Base-by-base conservation (phyloP, 352 stramenopile genomes). In the Peronospora belbahrii region DNA sequence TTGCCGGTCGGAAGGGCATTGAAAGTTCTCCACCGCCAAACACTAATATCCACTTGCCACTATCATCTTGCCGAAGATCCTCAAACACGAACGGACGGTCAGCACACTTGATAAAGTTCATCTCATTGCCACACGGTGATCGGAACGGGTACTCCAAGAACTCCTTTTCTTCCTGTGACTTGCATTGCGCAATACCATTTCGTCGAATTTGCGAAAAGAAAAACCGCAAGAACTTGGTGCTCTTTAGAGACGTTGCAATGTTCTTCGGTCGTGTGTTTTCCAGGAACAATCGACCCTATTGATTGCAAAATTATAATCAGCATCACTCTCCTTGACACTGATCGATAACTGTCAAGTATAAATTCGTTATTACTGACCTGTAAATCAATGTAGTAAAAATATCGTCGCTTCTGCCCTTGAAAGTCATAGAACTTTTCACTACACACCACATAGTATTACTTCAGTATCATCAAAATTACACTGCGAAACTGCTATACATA, bases 41-140 rank as follows among this genome's bases (percentile, higher is more conserved):
- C 27, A 71, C 44, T 30, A 85, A 71, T 30, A 54, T 55, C 70
- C 68, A 81, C 18, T 61, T 27, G 20, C 22, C 42, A 7, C 28
- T 47, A 5, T 60, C 56, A 23, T 55, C 45, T 1, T 38, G 57
- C 0, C 55, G 56, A 17, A 92, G 48, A 15, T 87, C 74, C 14
- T 86, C 69, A 42, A 89, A 81, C 42, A 91, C 80, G 24, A 89
- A 66, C 17, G 80, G 77, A 0, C 70, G 75, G 51, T 91, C 80
- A 5, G 80, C 77, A 56, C 72, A 86, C 56, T 91, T 91, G 65
- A 91, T 89, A 47, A 83, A 89, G 52, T 91, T 91, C 68, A 85
- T 88, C 52, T 91, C 80, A 28, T 83, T 83, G 15, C 80, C 80
- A 23, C 80, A 91, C 4, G 80, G 80, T 1, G 80, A 91, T 10